Base-by-base conservation (phyloP, 2,329 filamentous ascomycete genomes). In the Penicillium sp. region DNA sequence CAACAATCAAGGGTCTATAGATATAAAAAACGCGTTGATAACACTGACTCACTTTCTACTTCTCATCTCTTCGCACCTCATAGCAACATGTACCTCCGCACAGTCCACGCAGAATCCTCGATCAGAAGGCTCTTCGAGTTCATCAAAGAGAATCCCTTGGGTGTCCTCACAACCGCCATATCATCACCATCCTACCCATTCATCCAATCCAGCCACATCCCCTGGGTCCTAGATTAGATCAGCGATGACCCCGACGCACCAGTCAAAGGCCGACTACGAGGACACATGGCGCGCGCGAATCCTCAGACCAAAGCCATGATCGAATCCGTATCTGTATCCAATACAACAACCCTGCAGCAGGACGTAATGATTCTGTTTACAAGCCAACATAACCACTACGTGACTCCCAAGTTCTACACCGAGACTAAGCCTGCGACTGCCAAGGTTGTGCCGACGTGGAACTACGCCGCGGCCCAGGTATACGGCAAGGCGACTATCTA, bases 391-490 rank as follows among this genome's bases (percentile, higher is more conserved):
- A 76, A 85, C 31, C 79, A 83, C 65, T 87, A 86, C 54, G 76
- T 86, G 8, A 85, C 82, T 0, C 80, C 83, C 0, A 82, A 84
- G 51, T 86, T 85, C 65, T 86, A 85, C 68, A 72, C 69, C 14
- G 74, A 81, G 52, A 86, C 82, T 0, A 86, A 86, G 60, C 83
- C 82, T 0, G 60, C 58, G 0, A 82, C 77, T 0, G 65, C 76
- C 20, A 86, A 85, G 56, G 82, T 85, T 0, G 82, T 84, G 5
- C 81, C 81, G 1, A 86, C 82, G 0, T 86, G 82, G 83, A 81
- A 86, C 63, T 86, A 85, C 56, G 72, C 79, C 0, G 81, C 82
- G 0, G 81, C 74, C 0, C 80, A 86, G 63, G 79, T 73, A 0
- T 85, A 86, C 54, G 83, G 84, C 1, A 73, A 64, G 1, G 77